Evolutionary conservation across 2,329 filamentous ascomycete genomes (phyloP).

Genomic region (Xylaria sp.): DNA sequence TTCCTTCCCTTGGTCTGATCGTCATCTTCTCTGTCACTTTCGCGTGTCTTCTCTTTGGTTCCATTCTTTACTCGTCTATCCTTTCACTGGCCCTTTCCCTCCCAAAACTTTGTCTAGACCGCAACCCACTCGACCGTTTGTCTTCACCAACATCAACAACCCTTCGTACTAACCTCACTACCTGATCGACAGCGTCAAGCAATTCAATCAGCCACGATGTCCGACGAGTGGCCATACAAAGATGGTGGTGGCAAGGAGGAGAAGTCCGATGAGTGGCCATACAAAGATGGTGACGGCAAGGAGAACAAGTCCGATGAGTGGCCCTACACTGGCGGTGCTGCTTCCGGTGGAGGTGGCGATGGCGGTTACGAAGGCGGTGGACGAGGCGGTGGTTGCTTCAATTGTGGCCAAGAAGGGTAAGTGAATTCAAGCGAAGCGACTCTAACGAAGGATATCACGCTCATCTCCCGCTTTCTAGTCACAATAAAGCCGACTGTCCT

Average conservation of each 20-base stretch:
- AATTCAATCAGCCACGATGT: neutral
- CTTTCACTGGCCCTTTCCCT: no score
- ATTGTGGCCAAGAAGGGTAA: conserved; percentile 52
- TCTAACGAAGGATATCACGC: conserved; percentile 13
- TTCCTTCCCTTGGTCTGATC: no score
- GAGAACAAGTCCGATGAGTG: neutral
- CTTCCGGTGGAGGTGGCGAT: conserved; percentile 6
- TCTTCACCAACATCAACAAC: neutral
- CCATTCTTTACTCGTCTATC: no score
- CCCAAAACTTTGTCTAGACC: no score
- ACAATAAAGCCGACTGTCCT: conserved; percentile 58
- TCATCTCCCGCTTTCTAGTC: conserved; percentile 35
- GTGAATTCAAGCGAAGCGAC: conserved; percentile 14
- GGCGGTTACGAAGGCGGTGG: conserved; percentile 16
- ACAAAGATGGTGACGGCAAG: neutral
- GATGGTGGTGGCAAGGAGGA: neutral
- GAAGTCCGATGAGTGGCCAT: neutral
- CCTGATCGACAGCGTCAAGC: neutral
- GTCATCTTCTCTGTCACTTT: no score
- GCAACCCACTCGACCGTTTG: no score
- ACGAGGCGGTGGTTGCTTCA: conserved; percentile 38
- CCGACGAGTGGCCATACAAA: neutral
- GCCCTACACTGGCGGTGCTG: neutral
- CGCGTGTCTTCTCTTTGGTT: no score
- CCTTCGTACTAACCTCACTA: neutral